Evolutionary conservation across 495 filamentous ascomycete genomes (phyloP), one percentile per base, ranked within the genome.

Genomic region (Penicillium odoratum): DNA sequence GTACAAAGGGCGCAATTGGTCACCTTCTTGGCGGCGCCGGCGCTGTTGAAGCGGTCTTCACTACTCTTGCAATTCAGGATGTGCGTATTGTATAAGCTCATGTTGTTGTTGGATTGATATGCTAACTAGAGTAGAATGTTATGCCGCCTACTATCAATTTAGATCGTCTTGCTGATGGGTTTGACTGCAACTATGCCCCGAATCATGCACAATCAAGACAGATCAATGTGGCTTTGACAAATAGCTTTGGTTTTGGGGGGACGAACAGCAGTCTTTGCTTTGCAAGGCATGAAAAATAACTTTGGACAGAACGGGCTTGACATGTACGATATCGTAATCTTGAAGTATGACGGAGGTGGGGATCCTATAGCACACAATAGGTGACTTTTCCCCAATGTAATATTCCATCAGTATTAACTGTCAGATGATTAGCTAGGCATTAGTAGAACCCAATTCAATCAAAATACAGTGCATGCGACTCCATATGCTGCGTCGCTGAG

Each of bases 211-310:
- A 97, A 67, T 68, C 87, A 29, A 85, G 85, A 9, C 65, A 64
- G 43, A 85, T 97, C 25, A 79, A 88, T 55, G 89, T 93, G 28
- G 88, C 88, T 33, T 59, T 98, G 63, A 92, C 90, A 18, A 98
- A 98, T 66, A 98, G 93, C 67, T 98, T 98, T 79, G 94, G 94
- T 1, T 98, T 98, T 77, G 94, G 94, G 9, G 94, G 94, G 30
- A 98, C 94, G 8, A 98, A 98, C 76, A 93, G 93, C 45, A 90
- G 83, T 59, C 75, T 98, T 44, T 93, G 92, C 58, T 96, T 98
- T 70, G 82, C 72, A 34, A 61, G 63, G 18, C 63, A 62, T 33
- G 48, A 50, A 54, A 55, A 60, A 45, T 48, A 25, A 33, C 1
- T 5, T 10, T 36, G 5, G 18, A 3, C 26, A 8, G 25, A 5